A percentile compares a stretch with the other conserved stretches of the same genome.
phyloP scores from a whole-genome alignment of 1,139 yeast genomes.

The Pichia sp. region DNA sequence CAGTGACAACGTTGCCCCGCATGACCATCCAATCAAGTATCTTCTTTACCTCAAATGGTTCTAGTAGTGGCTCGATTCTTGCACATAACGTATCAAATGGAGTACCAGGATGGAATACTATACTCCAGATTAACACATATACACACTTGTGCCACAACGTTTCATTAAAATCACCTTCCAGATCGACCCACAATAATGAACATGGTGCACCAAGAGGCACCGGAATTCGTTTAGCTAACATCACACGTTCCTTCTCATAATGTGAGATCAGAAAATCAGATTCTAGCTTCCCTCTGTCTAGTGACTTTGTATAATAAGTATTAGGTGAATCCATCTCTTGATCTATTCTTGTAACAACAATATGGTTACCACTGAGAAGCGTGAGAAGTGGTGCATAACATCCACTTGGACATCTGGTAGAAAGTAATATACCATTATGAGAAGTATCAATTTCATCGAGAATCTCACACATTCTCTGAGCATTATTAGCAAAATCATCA shows the following conservation, averaged over 20 bases:
- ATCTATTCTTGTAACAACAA: slow-evolving; percentile 51
- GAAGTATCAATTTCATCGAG: slow-evolving; percentile 38
- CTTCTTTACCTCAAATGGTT: slow-evolving; percentile 45
- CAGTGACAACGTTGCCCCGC: slow-evolving; percentile 39
- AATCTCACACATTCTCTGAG: slow-evolving; percentile 41
- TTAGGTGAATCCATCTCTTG: slow-evolving; percentile 41
- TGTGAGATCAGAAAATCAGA: slow-evolving; percentile 50
- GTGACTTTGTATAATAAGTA: slow-evolving; percentile 59
- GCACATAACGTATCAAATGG: slow-evolving; percentile 35
- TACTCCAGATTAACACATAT: slow-evolving; percentile 42
- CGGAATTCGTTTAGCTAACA: slow-evolving; percentile 24
- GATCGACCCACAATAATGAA: slow-evolving; percentile 68
- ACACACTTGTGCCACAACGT: slow-evolving; percentile 58
- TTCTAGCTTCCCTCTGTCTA: slow-evolving; percentile 58
- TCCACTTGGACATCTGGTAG: slow-evolving; percentile 56
- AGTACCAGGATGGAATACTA: slow-evolving; percentile 70
- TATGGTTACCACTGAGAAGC: slow-evolving; percentile 37
- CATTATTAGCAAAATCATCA: slow-evolving; percentile 42
- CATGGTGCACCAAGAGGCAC: slow-evolving; percentile 63
- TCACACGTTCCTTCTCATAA: slow-evolving; percentile 5
- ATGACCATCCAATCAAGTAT: slow-evolving; percentile 56
- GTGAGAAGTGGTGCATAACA: slow-evolving; percentile 53
- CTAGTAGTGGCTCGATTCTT: slow-evolving; percentile 41
- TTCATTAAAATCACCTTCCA: slow-evolving; percentile 55
- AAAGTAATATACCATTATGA: slow-evolving; percentile 51